Conservation (phyloP, 2,329 filamentous ascomycete genomes). For the Colletotrichum sidae region DNA sequence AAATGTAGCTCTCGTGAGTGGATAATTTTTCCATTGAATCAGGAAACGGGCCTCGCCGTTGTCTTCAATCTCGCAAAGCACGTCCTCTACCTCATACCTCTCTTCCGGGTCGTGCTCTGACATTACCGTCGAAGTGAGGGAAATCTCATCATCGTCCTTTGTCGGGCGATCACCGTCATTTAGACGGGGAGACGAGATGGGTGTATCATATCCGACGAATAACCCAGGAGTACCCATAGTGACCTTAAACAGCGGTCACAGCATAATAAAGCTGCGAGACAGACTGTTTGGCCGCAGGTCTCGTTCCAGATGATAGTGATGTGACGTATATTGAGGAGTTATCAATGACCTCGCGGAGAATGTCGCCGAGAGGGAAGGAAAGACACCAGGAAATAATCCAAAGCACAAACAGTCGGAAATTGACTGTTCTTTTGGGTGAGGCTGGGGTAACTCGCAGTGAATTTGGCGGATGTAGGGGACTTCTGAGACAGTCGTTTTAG, state of each 20-base stretch:
- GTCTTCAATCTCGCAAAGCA: conserved; percentile 45
- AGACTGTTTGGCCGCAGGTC: background rate
- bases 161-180: conserved; percentile 24
- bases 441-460: too few species aligned
- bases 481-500: too few species aligned
- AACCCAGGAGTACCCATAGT: conserved; percentile 23
- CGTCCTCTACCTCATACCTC: conserved; percentile 62
- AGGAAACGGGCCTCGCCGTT: conserved; percentile 46
- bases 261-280: conserved; percentile 2
- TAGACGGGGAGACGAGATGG: background rate
- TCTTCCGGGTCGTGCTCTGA: conserved; percentile 51
- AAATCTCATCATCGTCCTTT: conserved; percentile 44
- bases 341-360: too few species aligned
- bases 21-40: conserved; percentile 51
- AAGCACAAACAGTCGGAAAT: too few species aligned
- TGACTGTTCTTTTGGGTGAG: too few species aligned
- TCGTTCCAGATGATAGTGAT: too few species aligned
- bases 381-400: too few species aligned
- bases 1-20: conserved; percentile 57
- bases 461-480: too few species aligned
- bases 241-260: background rate
- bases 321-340: too few species aligned
- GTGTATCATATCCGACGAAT: conserved; percentile 9
- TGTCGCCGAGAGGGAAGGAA: too few species aligned
- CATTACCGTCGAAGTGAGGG: conserved; percentile 48